Evolutionary conservation across 2,329 filamentous ascomycete species (phyloP).

Genomic region (Aspergillus phoenicis): DNA sequence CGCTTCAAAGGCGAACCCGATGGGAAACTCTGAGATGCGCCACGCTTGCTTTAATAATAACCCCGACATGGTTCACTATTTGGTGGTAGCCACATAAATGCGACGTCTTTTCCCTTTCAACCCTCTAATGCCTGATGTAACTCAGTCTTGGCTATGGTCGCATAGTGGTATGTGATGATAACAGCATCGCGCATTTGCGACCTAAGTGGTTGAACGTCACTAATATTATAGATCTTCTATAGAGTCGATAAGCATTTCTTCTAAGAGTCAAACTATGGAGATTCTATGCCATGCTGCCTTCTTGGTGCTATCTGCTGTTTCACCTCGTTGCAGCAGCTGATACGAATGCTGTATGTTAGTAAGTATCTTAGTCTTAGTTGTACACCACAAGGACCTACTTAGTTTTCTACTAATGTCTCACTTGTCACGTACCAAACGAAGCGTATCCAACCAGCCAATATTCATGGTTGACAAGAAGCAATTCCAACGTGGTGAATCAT

Average conservation of each 20-base stretch:
- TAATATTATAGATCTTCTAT: neutral
- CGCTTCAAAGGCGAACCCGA: conserved; percentile 87
- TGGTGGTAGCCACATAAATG: neutral
- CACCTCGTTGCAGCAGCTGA: neutral
- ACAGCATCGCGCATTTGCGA: neutral
- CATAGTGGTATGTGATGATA: neutral
- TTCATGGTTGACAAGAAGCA: neutral
- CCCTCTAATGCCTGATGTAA: neutral
- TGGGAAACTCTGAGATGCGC: conserved; percentile 65
- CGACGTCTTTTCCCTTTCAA: neutral
- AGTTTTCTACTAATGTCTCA: neutral
- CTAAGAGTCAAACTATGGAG: neutral
- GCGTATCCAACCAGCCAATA: neutral
- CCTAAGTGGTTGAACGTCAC: neutral
- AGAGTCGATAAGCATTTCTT: neutral
- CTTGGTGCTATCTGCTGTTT: neutral
- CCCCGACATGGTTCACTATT: neutral
- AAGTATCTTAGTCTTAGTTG: neutral
- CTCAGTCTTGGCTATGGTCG: neutral
- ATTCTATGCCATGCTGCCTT: neutral
- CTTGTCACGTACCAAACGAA: neutral
- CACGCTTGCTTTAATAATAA: neutral
- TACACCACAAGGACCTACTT: neutral
- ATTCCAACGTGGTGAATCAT: neutral
- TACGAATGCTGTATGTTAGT: neutral